Evolutionary conservation across 2,329 filamentous ascomycete genomes (phyloP), one percentile per base, ranked within the genome.

Genomic region (Domatiomyces catenatus): DNA sequence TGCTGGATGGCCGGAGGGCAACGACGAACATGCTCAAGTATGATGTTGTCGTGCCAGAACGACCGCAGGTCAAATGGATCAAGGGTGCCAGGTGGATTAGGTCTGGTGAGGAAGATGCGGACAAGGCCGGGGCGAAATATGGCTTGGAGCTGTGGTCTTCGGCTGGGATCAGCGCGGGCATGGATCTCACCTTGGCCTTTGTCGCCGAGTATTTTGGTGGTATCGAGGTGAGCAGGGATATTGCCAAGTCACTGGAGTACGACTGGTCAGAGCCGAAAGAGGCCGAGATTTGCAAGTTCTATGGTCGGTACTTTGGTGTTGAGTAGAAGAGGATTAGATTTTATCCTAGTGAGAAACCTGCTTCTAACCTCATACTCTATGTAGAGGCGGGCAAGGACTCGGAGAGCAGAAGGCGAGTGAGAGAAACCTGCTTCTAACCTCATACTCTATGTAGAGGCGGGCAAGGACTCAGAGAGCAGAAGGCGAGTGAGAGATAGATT

Each of bases 1-100:
- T 83, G 1, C 62, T 86, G 26, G 72, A 84, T 53, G 76, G 77
- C 0, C 69, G 67, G 53, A 66, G 70, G 15, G 83, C 80, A 3
- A 86, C 83, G 2, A 81, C 77, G 15, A 86, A 85, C 61, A 86
- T 85, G 64, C 63, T 63, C 5, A 69, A 71, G 0, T 84, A 75
- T 69, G 63, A 64, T 6, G 63, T 63, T 55, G 72, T 76, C 7
- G 73, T 66, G 1, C 61, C 66, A 1, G 64, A 71, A 48, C 71
- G 75, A 0, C 69, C 72, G 0, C 65, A 70, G 0, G 76, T 81
- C 0, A 63, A 75, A 0, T 86, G 81, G 81, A 70, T 80, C 22
- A 64, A 69, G 0, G 69, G 71, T 24, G 81, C 81, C 18, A 70
- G 82, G 42, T 85, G 79, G 76, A 75, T 83, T 8, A 50, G 54